Base-by-base conservation (phyloP, 2,329 filamentous ascomycete genomes). In the Cryphonectria naterciae region DNA sequence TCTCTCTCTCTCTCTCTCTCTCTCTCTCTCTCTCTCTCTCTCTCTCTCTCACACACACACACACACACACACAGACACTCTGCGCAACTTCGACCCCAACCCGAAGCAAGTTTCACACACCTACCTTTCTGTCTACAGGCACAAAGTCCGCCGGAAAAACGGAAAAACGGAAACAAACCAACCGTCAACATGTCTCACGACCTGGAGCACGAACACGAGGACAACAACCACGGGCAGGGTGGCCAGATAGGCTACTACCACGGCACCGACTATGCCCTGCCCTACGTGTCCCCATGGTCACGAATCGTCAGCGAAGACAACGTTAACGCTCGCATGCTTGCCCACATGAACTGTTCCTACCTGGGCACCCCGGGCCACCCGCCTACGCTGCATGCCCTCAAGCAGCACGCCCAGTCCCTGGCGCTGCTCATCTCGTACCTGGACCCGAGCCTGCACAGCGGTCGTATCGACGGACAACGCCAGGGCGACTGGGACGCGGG, bases 401-500 rank as follows among this genome's bases (percentile, higher is more conserved):
- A 90, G 77, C 84, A 88, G 75, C 88, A 90, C 73, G 86, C 87
- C 0, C 88, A 89, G 68, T 84, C 86, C n/a, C 82, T 90, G 22
- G 79, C 81, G 46, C 81, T 85, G 19, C 81, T 90, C 64, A 88
- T 90, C 72, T 81, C 81, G 3, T 78, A 81, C 58, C 77, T 89
- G 15, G 81, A 80, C 2, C 80, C 86, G 5, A 82, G 80, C 11
- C 77, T 79, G 8, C 74, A 73, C 13, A 74, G 74, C 1, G 76
- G 76, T 62, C 77, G 80, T 22, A 74, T 83, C n/a, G 74, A 80
- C 32, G 66, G 65, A 35, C 17, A 25, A 4, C 66, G 54, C 15
- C 63, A 35, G 46, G 69, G 28, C 17, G 69, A 52, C 25, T 58
- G n/a, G 25, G 70, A 73, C 63, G 43, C 67, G 46, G 22, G 46